Evolutionary conservation across 352 stramenopile species (phyloP), one percentile per base, ranked within the genome.

Genomic region (Discostella stelligera): DNA sequence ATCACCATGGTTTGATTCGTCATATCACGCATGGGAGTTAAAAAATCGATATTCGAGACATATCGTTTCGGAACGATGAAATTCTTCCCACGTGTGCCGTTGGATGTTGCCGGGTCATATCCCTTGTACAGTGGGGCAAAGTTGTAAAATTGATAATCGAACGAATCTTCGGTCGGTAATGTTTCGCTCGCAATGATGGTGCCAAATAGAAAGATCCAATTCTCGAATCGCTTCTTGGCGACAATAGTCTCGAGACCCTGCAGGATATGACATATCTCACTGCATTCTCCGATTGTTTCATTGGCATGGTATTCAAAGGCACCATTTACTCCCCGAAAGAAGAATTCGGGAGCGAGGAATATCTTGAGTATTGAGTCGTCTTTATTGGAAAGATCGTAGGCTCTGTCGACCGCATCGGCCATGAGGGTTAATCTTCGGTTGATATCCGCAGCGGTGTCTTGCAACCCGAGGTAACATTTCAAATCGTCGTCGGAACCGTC

Each of bases 161-260:
- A 86, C 6, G 21, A 25, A 41, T 79, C 68, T 50, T 75, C 71
- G 7, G 58, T 52, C 5, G 79, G 66, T 48, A 86, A 21, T n/a
- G 53, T 49, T 66, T 88, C 75, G 2, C 69, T 74, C 0, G 66
- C 81, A 62, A 88, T 79, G 0, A 89, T 77, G 11, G 81, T 91
- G 18, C 85, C 85, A 75, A 91, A 89, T 7, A 91, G 60, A 66
- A 91, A 91, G 11, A 91, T 18, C 82, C 82, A 91, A 74, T 91
- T 60, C 55, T 88, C 65, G 66, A 84, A 88, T 67, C 74, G 64
- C 69, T 77, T 52, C 27, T 87, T 50, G 14, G 79, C 77, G 0
- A 84, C 77, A 20, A 89, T 80, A 46, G 87, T 54, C 69, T 89
- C 82, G 11, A 89, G 62, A 3, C 75, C 73, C 49, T 80, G 74